Evolutionary conservation across 1,284 basidiomycete species (phyloP).

Genomic region (Puccinia horiana): DNA sequence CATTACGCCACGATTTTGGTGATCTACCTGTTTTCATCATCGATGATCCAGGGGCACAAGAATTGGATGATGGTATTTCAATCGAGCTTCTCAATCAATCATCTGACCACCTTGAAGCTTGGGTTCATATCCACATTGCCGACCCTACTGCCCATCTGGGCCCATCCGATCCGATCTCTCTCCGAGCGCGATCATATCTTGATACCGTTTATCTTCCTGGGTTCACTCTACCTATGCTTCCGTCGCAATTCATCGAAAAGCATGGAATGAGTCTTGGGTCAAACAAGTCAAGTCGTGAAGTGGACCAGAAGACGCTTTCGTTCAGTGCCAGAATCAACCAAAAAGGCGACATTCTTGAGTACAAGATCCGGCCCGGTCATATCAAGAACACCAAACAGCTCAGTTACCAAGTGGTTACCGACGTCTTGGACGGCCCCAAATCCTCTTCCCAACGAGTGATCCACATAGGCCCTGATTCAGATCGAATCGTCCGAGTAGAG

Average conservation of each 20-base stretch:
- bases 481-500: not conserved
- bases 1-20: conserved; percentile 81
- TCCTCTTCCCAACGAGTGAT: conserved; percentile 51
- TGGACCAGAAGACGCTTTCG: conserved; percentile 66
- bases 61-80: conserved; percentile 93
- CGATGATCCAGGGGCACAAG: conserved; percentile 77
- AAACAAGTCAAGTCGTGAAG: conserved; percentile 59
- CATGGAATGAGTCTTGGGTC: conserved; percentile 67
- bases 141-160: conserved; percentile 84
- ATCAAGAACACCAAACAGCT: conserved; percentile 70
- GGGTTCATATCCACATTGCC: conserved; percentile 91
- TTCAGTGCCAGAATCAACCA: conserved; percentile 76
- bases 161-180: conserved; percentile 67
- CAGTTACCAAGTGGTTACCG: conserved; percentile 73
- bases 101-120: conserved; percentile 59
- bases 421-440: conserved; percentile 61
- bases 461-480: conserved; percentile 54
- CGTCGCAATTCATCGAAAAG: conserved; percentile 59
- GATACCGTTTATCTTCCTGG: conserved; percentile 70
- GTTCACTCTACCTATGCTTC: conserved; percentile 71
- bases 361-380: conserved; percentile 70
- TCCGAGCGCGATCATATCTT: conserved; percentile 64
- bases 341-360: conserved; percentile 70
- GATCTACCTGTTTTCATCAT: conserved; percentile 81
- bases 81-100: conserved; percentile 63